Evolutionary conservation across 2,329 filamentous ascomycete genomes (phyloP).

Genomic region (Clonostachys chloroleuca): DNA sequence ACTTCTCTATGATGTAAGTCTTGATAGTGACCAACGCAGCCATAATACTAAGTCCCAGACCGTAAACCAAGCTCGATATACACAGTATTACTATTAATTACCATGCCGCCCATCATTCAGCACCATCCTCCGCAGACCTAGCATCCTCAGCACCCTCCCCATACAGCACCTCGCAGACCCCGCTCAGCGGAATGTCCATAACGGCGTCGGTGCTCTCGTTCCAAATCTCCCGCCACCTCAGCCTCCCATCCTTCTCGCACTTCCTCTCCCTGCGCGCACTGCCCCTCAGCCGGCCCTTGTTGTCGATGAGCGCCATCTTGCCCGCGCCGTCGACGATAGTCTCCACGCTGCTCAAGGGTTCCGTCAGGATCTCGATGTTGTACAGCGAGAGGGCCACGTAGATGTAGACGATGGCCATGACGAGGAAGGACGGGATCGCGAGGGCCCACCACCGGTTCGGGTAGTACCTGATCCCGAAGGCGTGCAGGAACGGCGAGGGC

Average conservation of each 20-base stretch:
- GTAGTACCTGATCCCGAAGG: slow-evolving; percentile 93
- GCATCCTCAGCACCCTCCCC: slow-evolving; percentile 46
- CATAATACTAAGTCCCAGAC: no score
- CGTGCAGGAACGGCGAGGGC: slow-evolving; percentile 85
- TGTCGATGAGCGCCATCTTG: slow-evolving; percentile 78
- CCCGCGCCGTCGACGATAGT: slow-evolving; percentile 89
- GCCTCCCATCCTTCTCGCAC: slow-evolving; percentile 24
- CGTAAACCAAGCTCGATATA: no score
- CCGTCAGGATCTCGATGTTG: slow-evolving; percentile 84
- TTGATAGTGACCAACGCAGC: no score
- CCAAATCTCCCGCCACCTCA: slow-evolving; percentile 82
- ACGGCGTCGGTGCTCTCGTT: slow-evolving; percentile 92
- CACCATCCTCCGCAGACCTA: slow-evolving; percentile 12
- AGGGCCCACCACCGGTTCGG: slow-evolving; percentile 97
- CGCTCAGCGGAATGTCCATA: slow-evolving; percentile 92
- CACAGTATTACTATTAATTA: neutral
- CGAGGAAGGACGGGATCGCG: slow-evolving; percentile 84
- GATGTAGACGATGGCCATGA: slow-evolving; percentile 85
- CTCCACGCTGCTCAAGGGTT: slow-evolving; percentile 75
- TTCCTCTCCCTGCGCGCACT: slow-evolving; percentile 28
- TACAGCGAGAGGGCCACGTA: slow-evolving; percentile 90
- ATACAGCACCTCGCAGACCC: slow-evolving; percentile 92
- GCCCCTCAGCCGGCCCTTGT: slow-evolving; percentile 50
- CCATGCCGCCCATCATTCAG: neutral
- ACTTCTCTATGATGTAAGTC: no score